Evolutionary conservation across 805 yeast genomes (phyloP).

Genomic region (Blastobotrys robertii): DNA sequence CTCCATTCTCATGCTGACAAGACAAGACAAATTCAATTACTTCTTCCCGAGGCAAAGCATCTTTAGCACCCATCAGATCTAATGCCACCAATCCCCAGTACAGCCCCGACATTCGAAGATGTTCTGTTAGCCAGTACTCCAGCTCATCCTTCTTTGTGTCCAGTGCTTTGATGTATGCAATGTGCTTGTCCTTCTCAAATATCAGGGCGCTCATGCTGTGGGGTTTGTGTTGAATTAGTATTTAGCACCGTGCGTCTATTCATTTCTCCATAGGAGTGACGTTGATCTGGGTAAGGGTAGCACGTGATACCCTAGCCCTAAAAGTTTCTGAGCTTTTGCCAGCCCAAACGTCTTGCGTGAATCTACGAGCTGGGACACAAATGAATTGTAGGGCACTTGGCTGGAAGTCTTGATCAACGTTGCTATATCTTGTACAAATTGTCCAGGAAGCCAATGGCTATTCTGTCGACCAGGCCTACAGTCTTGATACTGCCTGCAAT

Average conservation of each 20-base stretch:
- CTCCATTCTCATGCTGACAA: conserved; percentile 49
- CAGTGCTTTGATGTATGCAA: conserved; percentile 44
- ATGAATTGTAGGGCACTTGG: not conserved
- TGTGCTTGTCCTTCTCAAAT: conserved; percentile 41
- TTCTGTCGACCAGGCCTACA: conserved; percentile 68
- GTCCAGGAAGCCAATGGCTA: conserved; percentile 76
- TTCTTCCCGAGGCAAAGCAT: conserved; percentile 50
- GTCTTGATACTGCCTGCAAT: conserved; percentile 89
- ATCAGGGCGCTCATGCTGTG: conserved; percentile 1
- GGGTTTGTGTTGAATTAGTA: too few relatives aligned
- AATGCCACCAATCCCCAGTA: conserved; percentile 92
- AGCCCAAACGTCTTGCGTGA: too few relatives aligned
- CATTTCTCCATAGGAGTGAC: too few relatives aligned
- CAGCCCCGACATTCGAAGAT: conserved; percentile 78
- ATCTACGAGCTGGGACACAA: too few relatives aligned
- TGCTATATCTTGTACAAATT: conserved; percentile 51
- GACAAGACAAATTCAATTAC: conserved; percentile 57
- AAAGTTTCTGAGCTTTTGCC: too few relatives aligned
- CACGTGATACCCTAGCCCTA: too few relatives aligned
- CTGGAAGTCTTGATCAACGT: too few relatives aligned
- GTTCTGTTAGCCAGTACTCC: conserved; percentile 86
- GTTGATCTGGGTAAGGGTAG: too few relatives aligned
- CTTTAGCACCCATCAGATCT: conserved; percentile 44
- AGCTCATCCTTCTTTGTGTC: conserved; percentile 47
- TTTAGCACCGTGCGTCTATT: too few relatives aligned